Evolutionary conservation across 208 protist genomes (phyloP), one percentile per base, ranked within the genome.

Genomic region (Acanthamoeba triangularis): DNA sequence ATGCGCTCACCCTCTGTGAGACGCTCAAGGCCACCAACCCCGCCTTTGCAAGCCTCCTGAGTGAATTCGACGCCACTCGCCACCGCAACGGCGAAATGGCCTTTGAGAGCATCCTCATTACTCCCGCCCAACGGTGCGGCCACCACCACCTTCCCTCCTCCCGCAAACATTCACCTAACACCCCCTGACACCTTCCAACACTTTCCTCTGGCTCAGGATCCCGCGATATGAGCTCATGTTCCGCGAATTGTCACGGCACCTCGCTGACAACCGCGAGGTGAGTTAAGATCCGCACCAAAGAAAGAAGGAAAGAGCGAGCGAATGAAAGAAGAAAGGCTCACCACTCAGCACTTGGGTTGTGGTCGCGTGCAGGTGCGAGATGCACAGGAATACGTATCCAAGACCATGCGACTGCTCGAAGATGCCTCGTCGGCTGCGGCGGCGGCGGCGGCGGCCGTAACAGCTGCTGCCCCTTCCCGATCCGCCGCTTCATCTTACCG

Each of bases 81-180:
- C 65, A 72, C 20, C 65, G 65, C 11, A 72, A 72, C 20, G 65
- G 65, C 30, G 65, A 72, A n/a, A 72, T 72, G 65, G 65, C 65
- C 23, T 72, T 72, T 72, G 65, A 72, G 20, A 72, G 65, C 65
- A 72, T 72, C 30, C 65, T 72, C 65, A 72, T 72, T 11, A 72
- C 65, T 6, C 65, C 65, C 30, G 65, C 65, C 10, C 65, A 72
- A n/a, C 65, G 65, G 65, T 72, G 20, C 65, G 10, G 30, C 37
- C 37, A 41, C 1, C 37, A 41, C 37, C 37, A 41, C 37, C 37
- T 41, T 3, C 37, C 3, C 37, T 41, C 37, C 37, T 41, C 37
- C 37, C 37, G 2, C 37, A 41, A 41, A 41, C 37, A 41, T 72
- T 72, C n/a, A 11, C 23, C n/a, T 2, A 28, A 8, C 65, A 8